Percentiles rank a stretch among this genome's conserved stretches.
These are phyloP conservation scores for Pichia sp. DNA, from an alignment of 1,139 yeast genomes.

Conservation along the genomic window DNA sequence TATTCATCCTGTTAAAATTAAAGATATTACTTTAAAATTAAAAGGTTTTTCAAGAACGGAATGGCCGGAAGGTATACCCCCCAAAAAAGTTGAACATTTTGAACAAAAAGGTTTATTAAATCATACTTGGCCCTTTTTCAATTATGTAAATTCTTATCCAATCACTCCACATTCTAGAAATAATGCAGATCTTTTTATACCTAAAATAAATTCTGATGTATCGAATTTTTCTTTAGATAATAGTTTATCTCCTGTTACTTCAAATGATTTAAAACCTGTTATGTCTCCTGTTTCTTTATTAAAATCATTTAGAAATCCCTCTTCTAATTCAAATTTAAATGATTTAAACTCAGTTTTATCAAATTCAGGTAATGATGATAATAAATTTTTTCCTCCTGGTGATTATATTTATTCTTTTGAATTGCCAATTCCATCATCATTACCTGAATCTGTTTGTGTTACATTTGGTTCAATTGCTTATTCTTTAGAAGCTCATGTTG, in stretches of 20 bases:
- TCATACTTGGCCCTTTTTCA: slow-evolving; percentile 92
- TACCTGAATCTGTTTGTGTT: slow-evolving; percentile 75
- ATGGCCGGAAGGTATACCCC: slow-evolving; percentile 99
- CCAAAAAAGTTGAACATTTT: slow-evolving; percentile 58
- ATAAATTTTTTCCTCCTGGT: slow-evolving; percentile 60
- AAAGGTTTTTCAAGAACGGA: slow-evolving; percentile 78
- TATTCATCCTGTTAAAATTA: slow-evolving; percentile 69
- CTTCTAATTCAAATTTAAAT: slow-evolving; percentile 18
- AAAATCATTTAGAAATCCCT: slow-evolving; percentile 21
- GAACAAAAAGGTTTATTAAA: slow-evolving; percentile 64
- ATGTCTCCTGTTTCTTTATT: slow-evolving; percentile 33
- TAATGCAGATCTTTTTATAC: slow-evolving; percentile 50
- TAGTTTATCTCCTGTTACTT: slow-evolving; percentile 26
- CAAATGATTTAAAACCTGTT: slow-evolving; percentile 23
- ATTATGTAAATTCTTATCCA: slow-evolving; percentile 27
- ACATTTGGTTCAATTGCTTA: slow-evolving; percentile 79
- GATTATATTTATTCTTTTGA: slow-evolving; percentile 91
- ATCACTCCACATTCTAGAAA: slow-evolving; percentile 37
- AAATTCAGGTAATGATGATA: slow-evolving; percentile 22
- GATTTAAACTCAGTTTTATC: slow-evolving; percentile 13
- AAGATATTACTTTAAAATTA: slow-evolving; percentile 58
- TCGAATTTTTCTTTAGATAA: slow-evolving; percentile 32
- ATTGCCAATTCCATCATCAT: slow-evolving; percentile 72
- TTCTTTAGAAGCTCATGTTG: slow-evolving; percentile 59
- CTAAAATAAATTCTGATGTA: slow-evolving; percentile 29